phyloP scores from a whole-genome alignment of 495 filamentous ascomycete species.

The Hypoxylon trugodes region DNA sequence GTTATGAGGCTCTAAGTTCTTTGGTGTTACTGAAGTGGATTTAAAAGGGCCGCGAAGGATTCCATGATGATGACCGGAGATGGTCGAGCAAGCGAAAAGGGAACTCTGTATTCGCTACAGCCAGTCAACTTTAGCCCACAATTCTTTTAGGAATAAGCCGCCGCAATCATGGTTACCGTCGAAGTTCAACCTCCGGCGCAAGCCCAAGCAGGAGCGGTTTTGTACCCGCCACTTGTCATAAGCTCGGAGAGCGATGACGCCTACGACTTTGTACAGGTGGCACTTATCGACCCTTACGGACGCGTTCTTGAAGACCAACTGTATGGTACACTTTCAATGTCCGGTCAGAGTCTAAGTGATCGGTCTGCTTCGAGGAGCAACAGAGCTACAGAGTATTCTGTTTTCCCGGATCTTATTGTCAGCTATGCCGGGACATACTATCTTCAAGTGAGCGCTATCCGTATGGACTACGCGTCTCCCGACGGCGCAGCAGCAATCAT shows the following conservation, averaged over 20 bases:
- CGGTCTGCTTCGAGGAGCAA: slow-evolving; percentile 26
- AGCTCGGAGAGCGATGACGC: slow-evolving; percentile 26
- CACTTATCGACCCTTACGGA: slow-evolving; percentile 32
- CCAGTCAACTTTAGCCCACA: slow-evolving; percentile 1
- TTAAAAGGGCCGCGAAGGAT: slow-evolving; percentile 25
- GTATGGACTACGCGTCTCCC: slow-evolving; percentile 32
- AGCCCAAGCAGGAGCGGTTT: slow-evolving; percentile 26
- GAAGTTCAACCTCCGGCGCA: slow-evolving; percentile 37
- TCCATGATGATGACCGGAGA: not conserved
- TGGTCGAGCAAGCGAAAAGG: not conserved
- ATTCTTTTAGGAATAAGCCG: slow-evolving; percentile 8
- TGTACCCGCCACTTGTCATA: slow-evolving; percentile 37
- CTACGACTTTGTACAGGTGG: slow-evolving; percentile 33
- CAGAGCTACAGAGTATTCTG: slow-evolving; percentile 20
- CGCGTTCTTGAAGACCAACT: slow-evolving; percentile 33
- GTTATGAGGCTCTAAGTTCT: slow-evolving; percentile 7
- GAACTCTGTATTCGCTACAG: slow-evolving; percentile 17
- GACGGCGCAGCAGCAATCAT: slow-evolving; percentile 27
- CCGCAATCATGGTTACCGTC: slow-evolving; percentile 27
- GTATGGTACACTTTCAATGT: slow-evolving; percentile 24
- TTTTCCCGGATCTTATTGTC: slow-evolving; percentile 30
- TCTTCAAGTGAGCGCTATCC: slow-evolving; percentile 27
- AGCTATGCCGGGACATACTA: slow-evolving; percentile 24
- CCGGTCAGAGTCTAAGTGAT: slow-evolving; percentile 18
- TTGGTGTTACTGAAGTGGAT: slow-evolving; percentile 23